phyloP scores from a whole-genome alignment of 2,329 filamentous ascomycete genomes.

The Diaporthe longicolla region DNA sequence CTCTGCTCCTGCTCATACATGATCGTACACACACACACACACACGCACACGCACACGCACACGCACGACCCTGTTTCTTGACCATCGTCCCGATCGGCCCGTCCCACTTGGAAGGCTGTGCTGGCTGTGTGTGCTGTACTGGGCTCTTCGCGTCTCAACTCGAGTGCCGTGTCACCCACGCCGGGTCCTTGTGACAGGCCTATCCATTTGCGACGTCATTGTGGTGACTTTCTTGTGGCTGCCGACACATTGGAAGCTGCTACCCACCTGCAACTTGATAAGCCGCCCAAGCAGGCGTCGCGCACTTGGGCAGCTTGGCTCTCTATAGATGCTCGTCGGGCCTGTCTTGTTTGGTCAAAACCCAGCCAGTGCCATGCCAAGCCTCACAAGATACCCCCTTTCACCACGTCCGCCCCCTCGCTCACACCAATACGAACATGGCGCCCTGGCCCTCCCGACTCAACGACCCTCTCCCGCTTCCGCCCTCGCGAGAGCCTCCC shows the following conservation, averaged over 20 bases:
- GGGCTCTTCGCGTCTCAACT: slow-evolving; percentile 32
- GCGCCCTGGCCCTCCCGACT: slow-evolving; percentile 38
- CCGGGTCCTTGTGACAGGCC: slow-evolving; percentile 26
- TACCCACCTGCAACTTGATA: slow-evolving; percentile 25
- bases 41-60: slow-evolving; percentile 1
- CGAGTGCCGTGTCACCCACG: slow-evolving; percentile 31
- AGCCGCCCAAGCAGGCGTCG: slow-evolving; percentile 5
- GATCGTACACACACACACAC: not conserved
- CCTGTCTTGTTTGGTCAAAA: slow-evolving; percentile 20
- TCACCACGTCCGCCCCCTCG: slow-evolving; percentile 35
- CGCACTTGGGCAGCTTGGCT: slow-evolving; percentile 1
- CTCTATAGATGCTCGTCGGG: slow-evolving; percentile 29
- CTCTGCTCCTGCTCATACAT: slow-evolving; percentile 9
- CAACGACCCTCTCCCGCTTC: slow-evolving; percentile 32
- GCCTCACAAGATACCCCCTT: slow-evolving; percentile 39
- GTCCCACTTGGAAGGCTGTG: slow-evolving; percentile 34
- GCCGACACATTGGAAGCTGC: slow-evolving; percentile 37
- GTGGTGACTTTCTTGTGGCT: slow-evolving; percentile 23
- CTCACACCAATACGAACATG: slow-evolving; percentile 36
- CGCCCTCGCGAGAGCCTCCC: slow-evolving; percentile 39
- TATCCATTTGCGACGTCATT: slow-evolving; percentile 37
- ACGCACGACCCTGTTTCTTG: slow-evolving; percentile 20
- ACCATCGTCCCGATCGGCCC: slow-evolving; percentile 13
- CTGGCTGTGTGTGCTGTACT: slow-evolving; percentile 25
- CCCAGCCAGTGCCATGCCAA: slow-evolving; percentile 39